Evolutionary conservation across 1,139 yeast species (phyloP), one percentile per base, ranked within the genome.

Genomic region (Geotrichum restrictum): DNA sequence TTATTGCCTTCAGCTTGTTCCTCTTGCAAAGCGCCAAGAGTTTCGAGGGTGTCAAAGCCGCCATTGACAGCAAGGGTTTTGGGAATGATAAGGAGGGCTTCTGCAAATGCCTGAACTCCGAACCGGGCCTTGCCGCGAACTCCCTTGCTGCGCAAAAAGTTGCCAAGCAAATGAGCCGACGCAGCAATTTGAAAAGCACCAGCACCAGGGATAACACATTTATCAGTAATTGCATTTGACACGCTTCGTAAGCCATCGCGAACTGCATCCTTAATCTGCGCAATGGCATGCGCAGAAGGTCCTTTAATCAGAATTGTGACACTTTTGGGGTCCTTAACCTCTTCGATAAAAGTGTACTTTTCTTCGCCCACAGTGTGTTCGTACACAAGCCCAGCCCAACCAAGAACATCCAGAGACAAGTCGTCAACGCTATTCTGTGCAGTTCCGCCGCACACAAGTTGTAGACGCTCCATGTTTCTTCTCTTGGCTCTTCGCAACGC

Each of bases 361-460:
- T 94, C 99, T 73, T 94, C 99, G 45, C 98, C 98, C 60, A 93
- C 81, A 36, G 91, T 81, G 67, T 88, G 88, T 73, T 93, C 98
- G 68, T 88, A 88, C 13, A 94, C 96, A 53, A 81, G 74, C 13
- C 98, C 98, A 6, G 97, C 88, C 71, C 73, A 85, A 16, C 99
- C 99, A 57, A 94, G 77, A 14, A 88, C 75, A 3, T 77, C 80
- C 4, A 95, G 89, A 13, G 83, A 66, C 65, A 93, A 77, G 67
- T 93, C 98, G 65, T 94, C 99, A 43, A 91, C 98, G n/a, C 96
- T 85, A 72, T 94, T 94, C 73, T 91, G 98, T 10, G 98, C 98
- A 67, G 86, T 94, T 62, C 98, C 99, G 29, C 98, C 98, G 62
- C 96, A 88, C 47, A 91, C 89, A 57, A 94, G 79, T 73, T 94